Base-by-base conservation (phyloP, 768 basidiomycete genomes). In the Boletus rubropictus region DNA sequence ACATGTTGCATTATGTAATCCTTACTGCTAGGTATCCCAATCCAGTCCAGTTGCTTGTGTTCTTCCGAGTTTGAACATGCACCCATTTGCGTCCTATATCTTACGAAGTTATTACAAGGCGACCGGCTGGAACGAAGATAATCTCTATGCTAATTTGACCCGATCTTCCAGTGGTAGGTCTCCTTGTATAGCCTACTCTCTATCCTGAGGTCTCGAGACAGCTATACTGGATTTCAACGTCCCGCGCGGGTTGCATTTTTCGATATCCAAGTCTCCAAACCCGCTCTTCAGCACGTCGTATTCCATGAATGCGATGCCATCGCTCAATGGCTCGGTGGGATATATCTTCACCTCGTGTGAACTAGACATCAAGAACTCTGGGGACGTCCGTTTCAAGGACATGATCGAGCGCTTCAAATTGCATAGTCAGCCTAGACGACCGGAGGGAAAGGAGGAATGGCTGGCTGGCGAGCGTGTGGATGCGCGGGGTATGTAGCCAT, bases 71-170 rank as follows among this genome's bases (percentile, higher is more conserved):
- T 45, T 15, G 24, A 40, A 44, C 37, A 89, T 91, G 89, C 86
- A 89, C 68, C 86, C 89, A 6, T 91, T 91, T 59, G 84, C 89
- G 32, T 79, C 87, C 12, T 89, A 91, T 70, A 85, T 97, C 47
- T 74, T 97, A 31, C 84, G 86, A 53, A 84, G 77, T 64, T 97
- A 95, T 68, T 93, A 91, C 73, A 78, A 80, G 54, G 82, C 82
- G n/a, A 96, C 91, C 27, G 89, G 90, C 52, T 98, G 95, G 95
- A 93, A 92, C 58, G 90, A 95, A 63, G 94, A 97, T 67, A 95
- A 95, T 59, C 73, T 95, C 18, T 97, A 90, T 60, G 81, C 86
- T 3, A 90, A 94, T 54, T 58, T 98, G 36, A 96, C 91, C 1
- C 81, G 89, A 45, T 88, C 91, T 29, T 95, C 93, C 2, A 84